Evolutionary conservation across 768 basidiomycete species (phyloP), one percentile per base, ranked within the genome.

Genomic region (Pleurotus citrinopileatus): DNA sequence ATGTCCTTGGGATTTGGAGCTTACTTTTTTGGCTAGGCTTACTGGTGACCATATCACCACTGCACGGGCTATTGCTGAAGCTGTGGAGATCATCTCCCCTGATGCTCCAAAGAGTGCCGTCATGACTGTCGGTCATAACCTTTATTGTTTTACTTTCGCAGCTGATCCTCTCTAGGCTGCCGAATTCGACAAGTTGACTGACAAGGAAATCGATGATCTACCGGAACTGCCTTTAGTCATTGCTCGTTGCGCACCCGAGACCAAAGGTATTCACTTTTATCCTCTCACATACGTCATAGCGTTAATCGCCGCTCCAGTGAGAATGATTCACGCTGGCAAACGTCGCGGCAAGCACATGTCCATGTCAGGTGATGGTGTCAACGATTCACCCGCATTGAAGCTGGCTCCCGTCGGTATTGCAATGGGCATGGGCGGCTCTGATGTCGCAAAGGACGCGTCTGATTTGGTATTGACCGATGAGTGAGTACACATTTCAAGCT

Each of bases 381-480:
- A 83, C 63, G 83, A 84, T 58, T 76, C 77, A 1, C 81, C 82
- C 23, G 77, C 81, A 13, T 38, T 60, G 22, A 50, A 54, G 10
- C 48, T 38, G 25, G 59, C 59, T 2, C 57, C 58, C 45, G 57
- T 57, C n/a, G 59, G 59, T 29, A 60, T 60, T 32, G 58, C 59
- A 2, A 57, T 58, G 42, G 55, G 58, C 38, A 89, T 51, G 62
- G 58, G 48, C 9, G 59, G 57, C 22, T 55, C 59, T 12, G 59
- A 60, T 32, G 73, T 73, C 12, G 69, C 70, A 10, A 71, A 71
- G 56, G 71, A 71, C 46, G 71, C 70, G 22, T 70, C 71, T 1
- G 71, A 66, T 42, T 87, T 91, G 61, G 87, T 91, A 60, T 75
- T 91, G 40, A 88, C 89, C 87, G 82, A 87, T 64, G 85, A 86